phyloP scores from a whole-genome alignment of 768 basidiomycete genomes.

The Hericium coralloides region DNA sequence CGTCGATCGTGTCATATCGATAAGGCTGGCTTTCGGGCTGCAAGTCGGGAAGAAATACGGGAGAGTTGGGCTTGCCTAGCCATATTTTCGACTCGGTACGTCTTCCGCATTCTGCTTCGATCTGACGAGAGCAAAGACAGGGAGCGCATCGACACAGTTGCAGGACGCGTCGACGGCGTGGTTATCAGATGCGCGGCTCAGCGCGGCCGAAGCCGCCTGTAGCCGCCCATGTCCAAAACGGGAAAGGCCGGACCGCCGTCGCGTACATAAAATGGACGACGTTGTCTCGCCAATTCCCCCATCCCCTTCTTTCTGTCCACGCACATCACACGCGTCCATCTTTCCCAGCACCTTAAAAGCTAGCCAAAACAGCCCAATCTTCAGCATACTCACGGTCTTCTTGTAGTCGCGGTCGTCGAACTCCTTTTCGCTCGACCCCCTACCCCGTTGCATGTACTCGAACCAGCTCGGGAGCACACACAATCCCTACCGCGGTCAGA shows the following conservation, averaged over 20 bases:
- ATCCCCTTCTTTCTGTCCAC: neutral
- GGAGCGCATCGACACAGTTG: no score
- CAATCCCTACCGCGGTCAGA: conserved; percentile 81
- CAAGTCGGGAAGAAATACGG: no score
- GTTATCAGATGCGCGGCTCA: no score
- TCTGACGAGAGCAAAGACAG: no score
- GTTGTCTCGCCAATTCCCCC: neutral
- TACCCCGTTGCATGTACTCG: conserved; percentile 77
- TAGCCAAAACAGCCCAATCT: neutral
- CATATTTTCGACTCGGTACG: no score
- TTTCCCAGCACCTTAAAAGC: neutral
- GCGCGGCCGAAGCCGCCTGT: neutral
- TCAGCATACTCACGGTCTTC: neutral
- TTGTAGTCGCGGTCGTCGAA: neutral
- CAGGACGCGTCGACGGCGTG: no score
- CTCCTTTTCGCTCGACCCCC: neutral
- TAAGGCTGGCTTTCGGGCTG: no score
- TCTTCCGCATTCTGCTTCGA: no score
- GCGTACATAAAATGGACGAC: neutral
- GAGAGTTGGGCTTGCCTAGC: no score
- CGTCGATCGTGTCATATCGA: no score
- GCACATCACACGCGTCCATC: neutral
- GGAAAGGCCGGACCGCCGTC: neutral
- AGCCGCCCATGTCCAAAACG: neutral
- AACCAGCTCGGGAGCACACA: conserved; percentile 88